Conservation (phyloP, 306 rosid species). For the Acacia crassicarpa region DNA sequence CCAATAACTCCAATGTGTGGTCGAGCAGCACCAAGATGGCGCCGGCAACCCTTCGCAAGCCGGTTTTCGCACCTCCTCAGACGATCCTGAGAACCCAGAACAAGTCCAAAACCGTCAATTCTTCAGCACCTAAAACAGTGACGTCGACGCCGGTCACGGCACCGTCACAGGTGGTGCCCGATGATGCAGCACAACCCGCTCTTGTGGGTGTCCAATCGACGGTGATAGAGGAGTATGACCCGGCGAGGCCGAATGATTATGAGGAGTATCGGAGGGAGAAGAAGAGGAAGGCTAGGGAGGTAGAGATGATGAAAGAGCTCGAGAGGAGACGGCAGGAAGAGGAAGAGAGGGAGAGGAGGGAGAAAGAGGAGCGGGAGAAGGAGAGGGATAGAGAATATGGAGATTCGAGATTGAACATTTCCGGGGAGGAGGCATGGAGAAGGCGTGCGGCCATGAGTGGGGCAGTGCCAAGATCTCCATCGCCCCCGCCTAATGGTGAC, state of each 20-base stretch:
- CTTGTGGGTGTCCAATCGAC: slow-evolving; percentile 80
- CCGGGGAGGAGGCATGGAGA: slow-evolving; percentile 98
- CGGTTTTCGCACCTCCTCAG: slow-evolving; percentile 74
- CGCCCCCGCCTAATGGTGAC: slow-evolving; percentile 69
- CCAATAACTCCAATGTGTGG: slow-evolving; percentile 83
- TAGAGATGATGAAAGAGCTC: slow-evolving; percentile 74
- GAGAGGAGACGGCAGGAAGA: slow-evolving; percentile 75
- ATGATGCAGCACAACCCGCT: slow-evolving; percentile 58
- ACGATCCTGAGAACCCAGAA: slow-evolving; percentile 58
- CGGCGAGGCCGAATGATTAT: slow-evolving; percentile 91
- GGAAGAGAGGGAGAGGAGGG: slow-evolving; percentile 61
- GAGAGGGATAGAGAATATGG: slow-evolving; percentile 46
- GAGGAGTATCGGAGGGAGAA: slow-evolving; percentile 86
- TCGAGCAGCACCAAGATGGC: slow-evolving; percentile 94
- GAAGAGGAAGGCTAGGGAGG: slow-evolving; percentile 82
- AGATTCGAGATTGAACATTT: slow-evolving; percentile 72
- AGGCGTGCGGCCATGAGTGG: slow-evolving; percentile 95
- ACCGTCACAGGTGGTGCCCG: slow-evolving; percentile 25
- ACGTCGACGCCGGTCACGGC: slow-evolving; percentile 8
- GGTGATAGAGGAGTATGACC: slow-evolving; percentile 91
- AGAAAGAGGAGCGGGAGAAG: slow-evolving; percentile 42
- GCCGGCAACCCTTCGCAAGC: slow-evolving; percentile 88
- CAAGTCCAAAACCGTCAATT: slow-evolving; percentile 51
- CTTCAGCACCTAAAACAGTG: slow-evolving; percentile 26
- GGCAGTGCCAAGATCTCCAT: slow-evolving; percentile 66